Conservation (phyloP, 2,329 filamentous ascomycete species). For the Acephala macrosclerotiorum region DNA sequence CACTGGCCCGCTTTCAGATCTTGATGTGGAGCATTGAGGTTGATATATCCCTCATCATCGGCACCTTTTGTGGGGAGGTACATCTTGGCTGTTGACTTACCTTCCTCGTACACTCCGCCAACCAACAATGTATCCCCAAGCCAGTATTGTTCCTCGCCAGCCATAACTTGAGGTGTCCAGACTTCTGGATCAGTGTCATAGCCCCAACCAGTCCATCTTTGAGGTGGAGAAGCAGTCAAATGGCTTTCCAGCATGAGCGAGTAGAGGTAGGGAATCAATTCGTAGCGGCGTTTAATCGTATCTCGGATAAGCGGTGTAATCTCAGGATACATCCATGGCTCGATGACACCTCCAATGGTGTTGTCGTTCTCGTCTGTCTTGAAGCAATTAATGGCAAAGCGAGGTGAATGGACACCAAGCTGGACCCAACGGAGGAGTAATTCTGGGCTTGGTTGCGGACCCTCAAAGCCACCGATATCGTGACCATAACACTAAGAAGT, state of each 20-base stretch:
- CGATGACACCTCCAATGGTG: constrained; percentile 74
- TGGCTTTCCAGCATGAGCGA: constrained; percentile 69
- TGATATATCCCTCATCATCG: constrained; percentile 64
- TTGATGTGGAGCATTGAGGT: constrained; percentile 67
- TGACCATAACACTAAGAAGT: constrained; percentile 67
- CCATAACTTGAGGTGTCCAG: constrained; percentile 65
- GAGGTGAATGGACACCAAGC: constrained; percentile 71
- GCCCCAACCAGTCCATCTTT: constrained; percentile 78
- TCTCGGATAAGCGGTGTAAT: constrained; percentile 68
- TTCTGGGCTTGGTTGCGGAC: constrained; percentile 74
- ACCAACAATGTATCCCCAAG: constrained; percentile 71
- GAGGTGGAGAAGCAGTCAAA: constrained; percentile 65
- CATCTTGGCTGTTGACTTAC: constrained; percentile 58
- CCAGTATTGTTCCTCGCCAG: constrained; percentile 77
- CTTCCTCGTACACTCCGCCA: constrained; percentile 71
- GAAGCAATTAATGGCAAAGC: constrained; percentile 82
- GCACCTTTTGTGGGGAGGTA: constrained; percentile 62
- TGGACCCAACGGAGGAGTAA: constrained; percentile 78
- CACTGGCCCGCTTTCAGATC: constrained; percentile 62
- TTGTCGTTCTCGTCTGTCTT: constrained; percentile 74
- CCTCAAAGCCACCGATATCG: constrained; percentile 79
- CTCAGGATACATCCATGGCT: constrained; percentile 80
- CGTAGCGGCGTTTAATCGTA: constrained; percentile 74
- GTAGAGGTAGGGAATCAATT: constrained; percentile 76
- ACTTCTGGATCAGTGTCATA: constrained; percentile 72